phyloP scores from a whole-genome alignment of 139 green algal species.

The Picochlorum sp. region DNA sequence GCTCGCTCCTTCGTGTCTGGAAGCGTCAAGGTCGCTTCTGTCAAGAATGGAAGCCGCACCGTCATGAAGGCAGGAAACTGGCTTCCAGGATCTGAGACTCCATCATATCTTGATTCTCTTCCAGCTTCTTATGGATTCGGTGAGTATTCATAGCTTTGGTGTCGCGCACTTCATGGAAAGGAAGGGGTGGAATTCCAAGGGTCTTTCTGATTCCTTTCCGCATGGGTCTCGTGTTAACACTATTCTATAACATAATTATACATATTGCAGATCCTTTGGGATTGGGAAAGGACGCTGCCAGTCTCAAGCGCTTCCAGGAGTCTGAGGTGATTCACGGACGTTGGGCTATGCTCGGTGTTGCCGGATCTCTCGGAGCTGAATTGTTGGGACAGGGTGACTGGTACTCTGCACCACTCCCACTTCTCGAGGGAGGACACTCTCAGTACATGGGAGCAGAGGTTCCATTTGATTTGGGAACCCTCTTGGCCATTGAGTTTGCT shows the following conservation, averaged over 20 bases:
- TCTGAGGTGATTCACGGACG: constrained; percentile 55
- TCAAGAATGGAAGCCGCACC: constrained; percentile 31
- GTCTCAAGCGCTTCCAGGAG: constrained; percentile 38
- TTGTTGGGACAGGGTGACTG: constrained; percentile 55
- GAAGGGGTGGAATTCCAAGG: not conserved
- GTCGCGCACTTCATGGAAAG: too few species aligned
- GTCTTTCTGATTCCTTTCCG: too few species aligned
- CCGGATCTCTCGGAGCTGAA: constrained; percentile 21
- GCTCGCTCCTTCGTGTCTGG: constrained; percentile 15
- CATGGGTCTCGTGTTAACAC: too few species aligned
- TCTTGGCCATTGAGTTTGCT: constrained; percentile 59
- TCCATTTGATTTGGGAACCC: constrained; percentile 71
- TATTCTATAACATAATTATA: not conserved
- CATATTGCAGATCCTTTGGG: constrained; percentile 9
- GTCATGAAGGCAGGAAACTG: constrained; percentile 40
- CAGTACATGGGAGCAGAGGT: constrained; percentile 69
- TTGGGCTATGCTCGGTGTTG: constrained; percentile 35
- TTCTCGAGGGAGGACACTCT: constrained; percentile 57
- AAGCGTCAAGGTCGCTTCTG: constrained; percentile 18
- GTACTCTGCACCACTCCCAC: constrained; percentile 63
- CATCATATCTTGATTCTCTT: constrained; percentile 56
- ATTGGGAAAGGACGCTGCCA: constrained; percentile 12
- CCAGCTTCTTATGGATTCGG: constrained; percentile 40
- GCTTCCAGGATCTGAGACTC: constrained; percentile 56
- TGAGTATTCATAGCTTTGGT: not conserved